Evolutionary conservation across 371 early-diverging fungal genomes (phyloP), one percentile per base, ranked within the genome.

Genomic region (Smittium mucronatum): DNA sequence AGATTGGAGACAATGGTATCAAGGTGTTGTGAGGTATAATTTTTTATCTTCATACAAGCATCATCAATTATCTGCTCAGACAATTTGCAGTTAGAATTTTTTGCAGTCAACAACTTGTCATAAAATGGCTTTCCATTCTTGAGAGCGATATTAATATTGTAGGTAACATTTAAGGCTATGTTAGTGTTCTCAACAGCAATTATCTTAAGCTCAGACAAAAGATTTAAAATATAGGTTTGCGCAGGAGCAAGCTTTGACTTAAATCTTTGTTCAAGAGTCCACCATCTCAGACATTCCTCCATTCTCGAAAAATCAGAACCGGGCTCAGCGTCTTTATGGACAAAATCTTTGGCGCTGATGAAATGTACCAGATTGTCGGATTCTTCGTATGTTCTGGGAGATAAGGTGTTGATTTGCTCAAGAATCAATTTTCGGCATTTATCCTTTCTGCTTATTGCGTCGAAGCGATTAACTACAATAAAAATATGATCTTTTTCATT

Each of bases 401-500:
- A 95, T 47, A 98, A 84, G 71, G 92, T 86, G 35, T 85, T 81
- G 74, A 98, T 95, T 81, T 98, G 98, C 60, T 92, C 91, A 26
- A 98, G 83, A 71, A 98, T 92, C 64, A 91, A 85, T 31, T 88
- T 85, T 72, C 88, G 88, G 82, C 97, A 96, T 65, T 93, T 88
- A 70, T 93, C 93, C 80, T 93, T 93, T 75, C 93, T 85, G 58
- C 89, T 86, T 76, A 98, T 98, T 29, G 86, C 85, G 78, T 98
- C 98, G 74, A 97, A 98, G 63, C 91, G 86, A 77, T 98, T 98
- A 71, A 96, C 94, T 36, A 96, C 95, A 73, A 97, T 93, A 71
- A 98, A 98, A 58, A 98, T 91, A 75, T 92, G 94, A 1, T 94
- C 93, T 84, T 98, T 98, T 80, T 98, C 98, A 75, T 93, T 92